Evolutionary conservation across 2,329 filamentous ascomycete genomes (phyloP).

Genomic region (Neonectria faginata): DNA sequence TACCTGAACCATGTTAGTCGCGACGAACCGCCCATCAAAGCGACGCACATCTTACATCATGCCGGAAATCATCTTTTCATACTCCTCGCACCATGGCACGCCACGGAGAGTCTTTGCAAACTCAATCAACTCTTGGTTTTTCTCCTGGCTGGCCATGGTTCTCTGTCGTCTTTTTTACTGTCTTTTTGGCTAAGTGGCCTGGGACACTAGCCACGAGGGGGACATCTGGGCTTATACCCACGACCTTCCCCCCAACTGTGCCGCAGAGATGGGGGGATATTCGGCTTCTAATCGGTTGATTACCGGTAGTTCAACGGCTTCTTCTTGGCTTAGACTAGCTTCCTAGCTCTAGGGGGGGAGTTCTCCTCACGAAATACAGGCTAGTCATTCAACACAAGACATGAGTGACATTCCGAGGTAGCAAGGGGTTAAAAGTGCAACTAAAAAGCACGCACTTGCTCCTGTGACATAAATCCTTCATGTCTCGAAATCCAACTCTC

Average conservation of each 20-base stretch:
- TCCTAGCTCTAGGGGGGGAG: too few species aligned
- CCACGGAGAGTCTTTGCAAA: conserved; percentile 35
- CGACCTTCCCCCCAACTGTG: neutral
- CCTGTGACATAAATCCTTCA: too few species aligned
- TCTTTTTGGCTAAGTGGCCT: neutral
- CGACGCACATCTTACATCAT: conserved; percentile 35
- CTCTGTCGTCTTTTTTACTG: too few species aligned
- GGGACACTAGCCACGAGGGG: neutral
- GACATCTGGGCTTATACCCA: neutral
- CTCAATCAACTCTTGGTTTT: conserved; percentile 37
- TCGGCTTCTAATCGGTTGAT: conserved; percentile 5
- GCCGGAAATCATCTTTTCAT: conserved; percentile 46
- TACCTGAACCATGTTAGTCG: conserved; percentile 55
- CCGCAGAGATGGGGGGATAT: neutral
- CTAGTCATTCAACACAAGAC: too few species aligned
- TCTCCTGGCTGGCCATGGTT: conserved; percentile 38
- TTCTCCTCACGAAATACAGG: too few species aligned
- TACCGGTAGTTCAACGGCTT: neutral
- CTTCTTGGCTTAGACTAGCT: neutral
- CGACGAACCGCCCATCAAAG: neutral
- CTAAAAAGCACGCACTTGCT: too few species aligned
- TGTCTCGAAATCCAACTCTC: too few species aligned
- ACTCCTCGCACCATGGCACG: conserved; percentile 43
- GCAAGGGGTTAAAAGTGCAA: too few species aligned
- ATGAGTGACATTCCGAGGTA: too few species aligned